Evolutionary conservation across 495 filamentous ascomycete species (phyloP), one percentile per base, ranked within the genome.

Genomic region (Neurospora intermedia): DNA sequence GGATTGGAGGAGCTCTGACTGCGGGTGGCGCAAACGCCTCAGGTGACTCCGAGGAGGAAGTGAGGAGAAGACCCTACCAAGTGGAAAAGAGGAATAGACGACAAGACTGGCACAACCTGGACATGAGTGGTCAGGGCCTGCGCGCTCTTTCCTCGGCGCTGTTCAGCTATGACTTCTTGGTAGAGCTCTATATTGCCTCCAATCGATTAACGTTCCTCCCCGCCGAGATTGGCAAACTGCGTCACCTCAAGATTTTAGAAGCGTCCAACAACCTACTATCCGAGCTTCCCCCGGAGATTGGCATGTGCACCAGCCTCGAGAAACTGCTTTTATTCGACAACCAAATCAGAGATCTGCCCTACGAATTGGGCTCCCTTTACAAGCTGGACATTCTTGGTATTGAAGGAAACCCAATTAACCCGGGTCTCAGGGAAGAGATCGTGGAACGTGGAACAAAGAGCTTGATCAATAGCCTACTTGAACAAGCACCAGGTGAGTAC

Each of bases 81-180:
- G 81, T 85, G 66, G 88, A 89, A 45, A 83, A 88, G 77, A 81
- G 78, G 15, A 82, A 87, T 27, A 84, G 90, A 73, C 84, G 92
- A 71, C 94, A 97, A 78, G 90, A 93, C 76, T 98, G 96, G 96
- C 85, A 91, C 76, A 92, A 93, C 59, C 82, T 99, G 59, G 96
- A 99, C 84, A 89, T 98, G 77, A 94, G 94, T 77, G 96, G 94
- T 1, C 96, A 98, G 83, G 94, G 94, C 41, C 82, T 99, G 41
- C 91, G 93, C 75, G 91, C 91, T 46, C 85, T 98, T 20, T 88
- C 94, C 2, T 80, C 88, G 9, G 86, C 91, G 23, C 83, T 99
- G 62, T 99, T 99, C 81, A 81, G 83, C 72, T 98, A 97, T 82
- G 85, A 82, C 20, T 97, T 98, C 80, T 85, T 98, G 70, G 91